A percentile compares a stretch with the other conserved stretches of the same genome.
Conservation (phyloP, 2,329 filamentous ascomycete species). For the Fusarium sp. region DNA sequence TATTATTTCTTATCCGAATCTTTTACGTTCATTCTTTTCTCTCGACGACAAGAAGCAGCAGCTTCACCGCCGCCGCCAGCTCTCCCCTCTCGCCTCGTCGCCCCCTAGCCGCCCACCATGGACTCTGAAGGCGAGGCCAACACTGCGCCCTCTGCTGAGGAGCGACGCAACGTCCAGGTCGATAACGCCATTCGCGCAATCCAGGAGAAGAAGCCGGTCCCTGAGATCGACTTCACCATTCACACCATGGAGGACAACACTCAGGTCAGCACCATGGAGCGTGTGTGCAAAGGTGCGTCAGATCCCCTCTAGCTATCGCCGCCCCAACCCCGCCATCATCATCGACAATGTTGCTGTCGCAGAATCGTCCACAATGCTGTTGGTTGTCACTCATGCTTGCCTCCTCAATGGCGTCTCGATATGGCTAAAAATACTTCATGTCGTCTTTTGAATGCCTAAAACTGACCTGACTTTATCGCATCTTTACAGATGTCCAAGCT, state of each 20-base stretch:
- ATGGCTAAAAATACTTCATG: neutral
- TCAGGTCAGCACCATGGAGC: slow-evolving; percentile 94
- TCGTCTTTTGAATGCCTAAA: slow-evolving; percentile 10
- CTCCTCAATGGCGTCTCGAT: neutral
- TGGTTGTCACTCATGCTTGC: neutral
- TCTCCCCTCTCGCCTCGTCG: slow-evolving; percentile 32
- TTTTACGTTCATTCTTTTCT: slow-evolving; percentile 20
- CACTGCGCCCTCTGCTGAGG: slow-evolving; percentile 55
- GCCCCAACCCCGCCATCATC: slow-evolving; percentile 45
- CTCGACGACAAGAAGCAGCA: slow-evolving; percentile 34
- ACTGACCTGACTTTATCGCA: slow-evolving; percentile 38
- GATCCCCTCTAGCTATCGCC: slow-evolving; percentile 40
- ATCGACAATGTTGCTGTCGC: slow-evolving; percentile 33
- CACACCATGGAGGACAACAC: slow-evolving; percentile 98
- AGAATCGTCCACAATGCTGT: slow-evolving; percentile 23
- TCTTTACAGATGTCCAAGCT: slow-evolving; percentile 88
- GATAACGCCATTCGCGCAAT: slow-evolving; percentile 95
- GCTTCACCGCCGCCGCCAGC: slow-evolving; percentile 50
- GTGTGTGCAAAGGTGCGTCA: slow-evolving; percentile 94
- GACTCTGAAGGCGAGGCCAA: slow-evolving; percentile 63
- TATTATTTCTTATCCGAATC: slow-evolving; percentile 16
- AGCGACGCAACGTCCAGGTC: slow-evolving; percentile 74
- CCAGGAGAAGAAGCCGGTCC: slow-evolving; percentile 92
- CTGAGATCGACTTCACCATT: slow-evolving; percentile 98
- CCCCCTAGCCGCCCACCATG: slow-evolving; percentile 53